phyloP scores from a whole-genome alignment of 441 rosid genomes.

The Populus tomentosa region DNA sequence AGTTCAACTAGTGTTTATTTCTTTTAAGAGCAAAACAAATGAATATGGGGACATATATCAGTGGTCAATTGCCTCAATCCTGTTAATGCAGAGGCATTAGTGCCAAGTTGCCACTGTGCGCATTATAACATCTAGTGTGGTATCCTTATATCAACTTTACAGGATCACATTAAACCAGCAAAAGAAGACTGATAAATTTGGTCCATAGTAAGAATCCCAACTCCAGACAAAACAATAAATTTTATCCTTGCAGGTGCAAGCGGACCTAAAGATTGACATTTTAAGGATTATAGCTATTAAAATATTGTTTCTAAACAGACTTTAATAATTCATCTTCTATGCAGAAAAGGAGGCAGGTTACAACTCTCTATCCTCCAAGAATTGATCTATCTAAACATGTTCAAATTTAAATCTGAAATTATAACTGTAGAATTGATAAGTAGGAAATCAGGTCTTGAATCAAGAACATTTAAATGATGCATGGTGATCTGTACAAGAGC shows the following conservation, averaged over 20 bases:
- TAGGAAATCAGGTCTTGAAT: neutral
- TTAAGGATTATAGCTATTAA: neutral
- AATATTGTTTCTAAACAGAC: neutral
- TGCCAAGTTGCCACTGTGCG: neutral
- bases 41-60: neutral
- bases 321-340: neutral
- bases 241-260: neutral
- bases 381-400: neutral
- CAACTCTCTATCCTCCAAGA: neutral
- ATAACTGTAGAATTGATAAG: neutral
- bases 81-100: neutral
- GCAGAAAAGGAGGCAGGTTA: neutral
- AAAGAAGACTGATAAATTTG: neutral
- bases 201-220: neutral
- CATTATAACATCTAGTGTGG: neutral
- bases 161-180: neutral
- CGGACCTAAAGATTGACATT: neutral
- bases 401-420: conserved; percentile 10
- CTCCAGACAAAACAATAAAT: neutral
- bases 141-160: neutral
- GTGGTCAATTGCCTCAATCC: neutral
- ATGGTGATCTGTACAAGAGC: neutral
- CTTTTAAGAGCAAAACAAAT: neutral
- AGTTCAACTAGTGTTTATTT: neutral
- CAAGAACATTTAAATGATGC: neutral